These are phyloP conservation scores for Xylaria bambusicola DNA, from an alignment of 495 filamentous ascomycete genomes.

Conservation along the genomic window DNA sequence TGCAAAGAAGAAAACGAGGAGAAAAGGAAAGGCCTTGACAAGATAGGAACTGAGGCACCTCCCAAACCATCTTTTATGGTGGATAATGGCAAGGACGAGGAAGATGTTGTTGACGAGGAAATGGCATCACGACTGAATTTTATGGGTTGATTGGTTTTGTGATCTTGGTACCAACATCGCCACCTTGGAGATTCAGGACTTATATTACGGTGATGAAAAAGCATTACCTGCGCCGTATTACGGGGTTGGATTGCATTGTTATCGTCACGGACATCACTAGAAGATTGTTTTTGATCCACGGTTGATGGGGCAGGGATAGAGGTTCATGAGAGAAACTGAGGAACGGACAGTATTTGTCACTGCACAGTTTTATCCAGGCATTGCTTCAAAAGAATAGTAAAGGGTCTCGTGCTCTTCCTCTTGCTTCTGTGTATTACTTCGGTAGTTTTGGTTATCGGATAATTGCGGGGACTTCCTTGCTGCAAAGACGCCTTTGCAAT, in stretches of 20 bases:
- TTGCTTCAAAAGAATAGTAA: no score
- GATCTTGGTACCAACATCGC: no score
- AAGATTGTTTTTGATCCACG: neutral
- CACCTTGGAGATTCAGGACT: no score
- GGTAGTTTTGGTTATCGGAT: no score
- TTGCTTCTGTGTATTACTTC: no score
- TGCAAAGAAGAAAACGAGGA: neutral
- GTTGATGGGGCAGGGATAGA: neutral
- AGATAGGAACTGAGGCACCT: neutral
- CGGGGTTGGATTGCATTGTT: neutral
- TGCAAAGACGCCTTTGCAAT: no score
- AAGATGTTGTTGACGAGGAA: constrained; percentile 16
- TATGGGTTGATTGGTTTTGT: constrained; percentile 4
- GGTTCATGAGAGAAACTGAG: no score
- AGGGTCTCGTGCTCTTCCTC: no score
- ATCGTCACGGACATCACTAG: neutral
- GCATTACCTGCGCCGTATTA: neutral
- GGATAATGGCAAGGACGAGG: constrained; percentile 2
- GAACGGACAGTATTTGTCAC: no score
- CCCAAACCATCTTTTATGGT: neutral
- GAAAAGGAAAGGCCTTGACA: neutral
- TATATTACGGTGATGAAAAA: no score
- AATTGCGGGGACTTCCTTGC: no score
- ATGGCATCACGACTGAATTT: constrained; percentile 22
- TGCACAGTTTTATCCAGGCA: no score